Evolutionary conservation across 2,329 filamentous ascomycete species (phyloP).

Genomic region (Fusarium oxysporum): DNA sequence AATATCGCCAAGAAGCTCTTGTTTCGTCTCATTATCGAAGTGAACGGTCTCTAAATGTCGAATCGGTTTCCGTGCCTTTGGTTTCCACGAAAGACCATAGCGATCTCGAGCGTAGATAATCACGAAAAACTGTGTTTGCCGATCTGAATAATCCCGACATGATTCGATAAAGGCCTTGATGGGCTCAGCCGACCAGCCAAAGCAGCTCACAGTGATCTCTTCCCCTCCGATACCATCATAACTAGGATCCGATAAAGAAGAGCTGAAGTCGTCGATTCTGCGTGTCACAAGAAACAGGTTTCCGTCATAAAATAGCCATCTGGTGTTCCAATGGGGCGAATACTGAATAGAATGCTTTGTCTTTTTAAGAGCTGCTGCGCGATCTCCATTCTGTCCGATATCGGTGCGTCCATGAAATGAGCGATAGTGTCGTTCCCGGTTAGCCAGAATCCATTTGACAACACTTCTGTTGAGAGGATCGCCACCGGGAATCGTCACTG

Average conservation of each 20-base stretch:
- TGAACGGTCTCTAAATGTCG: constrained; percentile 63
- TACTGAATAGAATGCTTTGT: constrained; percentile 57
- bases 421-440: constrained; percentile 54
- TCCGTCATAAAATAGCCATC: constrained; percentile 63
- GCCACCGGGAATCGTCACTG: constrained; percentile 56
- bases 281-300: constrained; percentile 59
- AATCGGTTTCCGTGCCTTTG: constrained; percentile 61
- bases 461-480: constrained; percentile 60
- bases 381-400: constrained; percentile 49
- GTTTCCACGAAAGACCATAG: constrained; percentile 61
- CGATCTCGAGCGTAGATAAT: constrained; percentile 60
- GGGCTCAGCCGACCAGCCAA: constrained; percentile 63
- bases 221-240: constrained; percentile 60
- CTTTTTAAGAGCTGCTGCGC: constrained; percentile 56
- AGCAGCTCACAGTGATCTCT: constrained; percentile 61
- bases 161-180: constrained; percentile 59
- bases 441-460: constrained; percentile 58
- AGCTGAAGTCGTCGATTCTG: constrained; percentile 53
- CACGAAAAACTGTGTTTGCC: constrained; percentile 61
- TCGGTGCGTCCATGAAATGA: constrained; percentile 60
- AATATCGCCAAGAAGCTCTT: constrained; percentile 61
- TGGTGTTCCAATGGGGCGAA: constrained; percentile 57
- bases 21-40: constrained; percentile 60
- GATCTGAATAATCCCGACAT: constrained; percentile 61
- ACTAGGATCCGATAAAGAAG: constrained; percentile 54